phyloP scores from a whole-genome alignment of 352 stramenopile species.

The Globisporangium mamillatum region DNA sequence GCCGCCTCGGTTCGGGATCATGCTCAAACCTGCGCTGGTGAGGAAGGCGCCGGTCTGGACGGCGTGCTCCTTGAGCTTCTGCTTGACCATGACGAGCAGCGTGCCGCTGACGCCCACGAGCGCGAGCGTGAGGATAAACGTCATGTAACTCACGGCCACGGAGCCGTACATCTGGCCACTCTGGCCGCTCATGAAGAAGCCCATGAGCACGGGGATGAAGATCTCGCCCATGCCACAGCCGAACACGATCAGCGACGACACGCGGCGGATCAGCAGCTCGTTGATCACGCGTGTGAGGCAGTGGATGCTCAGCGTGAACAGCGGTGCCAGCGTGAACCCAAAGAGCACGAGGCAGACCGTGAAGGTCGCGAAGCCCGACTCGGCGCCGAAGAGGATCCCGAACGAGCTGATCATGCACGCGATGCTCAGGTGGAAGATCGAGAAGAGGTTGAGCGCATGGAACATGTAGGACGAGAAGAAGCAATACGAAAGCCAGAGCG shows the following conservation, averaged over 20 bases:
- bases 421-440: conserved; percentile 66
- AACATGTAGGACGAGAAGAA: conserved; percentile 80
- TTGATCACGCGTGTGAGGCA: conserved; percentile 83
- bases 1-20: conserved; percentile 4
- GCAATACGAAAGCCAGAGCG: conserved; percentile 67
- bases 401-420: conserved; percentile 66
- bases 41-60: conserved; percentile 7
- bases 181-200: conserved; percentile 85
- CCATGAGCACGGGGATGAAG: conserved; percentile 84
- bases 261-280: conserved; percentile 69
- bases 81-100: conserved; percentile 71
- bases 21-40: not conserved
- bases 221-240: conserved; percentile 79
- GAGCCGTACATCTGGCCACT: conserved; percentile 72
- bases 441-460: conserved; percentile 51
- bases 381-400: conserved; percentile 57
- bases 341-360: conserved; percentile 58
- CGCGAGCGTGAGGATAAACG: conserved; percentile 69
- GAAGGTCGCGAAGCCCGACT: conserved; percentile 54
- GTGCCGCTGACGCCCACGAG: conserved; percentile 65
- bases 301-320: conserved; percentile 83
- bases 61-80: conserved; percentile 44
- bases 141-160: conserved; percentile 74
- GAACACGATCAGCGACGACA: conserved; percentile 84
- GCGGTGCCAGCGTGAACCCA: conserved; percentile 59